These are phyloP conservation scores for Raddia distichophylla DNA, from an alignment of 176 grass and related monocot genomes.

Conservation along the genomic window DNA sequence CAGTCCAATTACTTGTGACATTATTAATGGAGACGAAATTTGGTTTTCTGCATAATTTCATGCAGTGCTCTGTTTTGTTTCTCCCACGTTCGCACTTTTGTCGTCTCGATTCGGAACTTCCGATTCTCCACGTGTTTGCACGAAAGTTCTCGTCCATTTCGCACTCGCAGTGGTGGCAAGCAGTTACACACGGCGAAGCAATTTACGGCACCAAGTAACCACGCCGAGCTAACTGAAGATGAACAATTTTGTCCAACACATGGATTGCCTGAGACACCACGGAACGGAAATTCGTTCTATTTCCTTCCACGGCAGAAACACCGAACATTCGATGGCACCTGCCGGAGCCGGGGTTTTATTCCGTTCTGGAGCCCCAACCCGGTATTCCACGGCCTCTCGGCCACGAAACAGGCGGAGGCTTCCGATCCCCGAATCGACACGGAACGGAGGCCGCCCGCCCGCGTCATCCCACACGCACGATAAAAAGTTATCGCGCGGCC, in stretches of 20 bases:
- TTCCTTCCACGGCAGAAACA: neutral
- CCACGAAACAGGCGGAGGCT: conserved; percentile 35
- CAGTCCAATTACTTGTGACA: neutral
- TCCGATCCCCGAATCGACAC: conserved; percentile 28
- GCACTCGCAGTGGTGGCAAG: neutral
- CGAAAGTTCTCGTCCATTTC: neutral
- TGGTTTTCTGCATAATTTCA: neutral
- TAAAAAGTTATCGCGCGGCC: conserved; percentile 12
- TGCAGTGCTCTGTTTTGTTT: conserved; percentile 21
- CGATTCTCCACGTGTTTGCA: no score
- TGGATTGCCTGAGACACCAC: conserved; percentile 8
- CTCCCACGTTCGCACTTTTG: neutral
- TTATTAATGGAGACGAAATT: conserved; percentile 28
- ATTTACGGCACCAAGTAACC: neutral
- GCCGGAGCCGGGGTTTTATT: conserved; percentile 18
- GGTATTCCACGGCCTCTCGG: conserved; percentile 18
- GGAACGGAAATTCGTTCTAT: neutral
- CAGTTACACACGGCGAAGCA: neutral
- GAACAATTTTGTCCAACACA: no score
- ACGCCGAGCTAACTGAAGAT: no score
- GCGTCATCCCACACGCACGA: conserved; percentile 32
- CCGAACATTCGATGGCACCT: neutral
- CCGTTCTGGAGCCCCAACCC: neutral
- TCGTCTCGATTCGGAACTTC: neutral
- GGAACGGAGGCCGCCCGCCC: neutral